Conservation (phyloP, 345 rosid species). For the Sapria himalayana region DNA sequence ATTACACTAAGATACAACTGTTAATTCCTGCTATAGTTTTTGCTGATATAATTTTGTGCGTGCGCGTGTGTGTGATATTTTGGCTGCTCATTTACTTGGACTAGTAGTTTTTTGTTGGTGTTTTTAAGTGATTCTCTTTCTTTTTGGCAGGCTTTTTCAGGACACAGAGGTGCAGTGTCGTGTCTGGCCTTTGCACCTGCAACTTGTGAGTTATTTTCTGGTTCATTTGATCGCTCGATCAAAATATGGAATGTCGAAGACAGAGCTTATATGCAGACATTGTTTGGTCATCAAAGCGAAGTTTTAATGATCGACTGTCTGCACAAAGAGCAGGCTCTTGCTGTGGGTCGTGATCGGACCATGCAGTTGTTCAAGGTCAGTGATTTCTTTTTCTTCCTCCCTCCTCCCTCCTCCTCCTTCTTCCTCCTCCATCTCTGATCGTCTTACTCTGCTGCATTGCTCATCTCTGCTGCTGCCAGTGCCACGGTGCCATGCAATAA, state of each 20-base stretch:
- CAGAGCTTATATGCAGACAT: conserved; percentile 51
- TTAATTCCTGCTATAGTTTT: no score
- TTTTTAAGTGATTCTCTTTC: no score
- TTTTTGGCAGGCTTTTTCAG: conserved; percentile 71
- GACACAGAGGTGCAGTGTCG: conserved; percentile 75
- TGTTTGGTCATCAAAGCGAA: conserved; percentile 80
- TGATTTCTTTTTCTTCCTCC: neutral
- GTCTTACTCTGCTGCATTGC: no score
- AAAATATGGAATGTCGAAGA: conserved; percentile 89
- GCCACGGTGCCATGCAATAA: no score
- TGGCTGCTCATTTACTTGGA: conserved; percentile 7
- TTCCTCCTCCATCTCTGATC: no score
- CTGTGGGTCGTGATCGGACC: conserved; percentile 75
- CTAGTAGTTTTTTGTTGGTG: no score
- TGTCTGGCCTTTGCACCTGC: conserved; percentile 77
- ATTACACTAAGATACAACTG: no score
- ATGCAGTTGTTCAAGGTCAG: conserved; percentile 50
- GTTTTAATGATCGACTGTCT: conserved; percentile 50
- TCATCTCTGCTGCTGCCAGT: no score
- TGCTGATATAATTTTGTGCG: no score
- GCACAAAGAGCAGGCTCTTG: conserved; percentile 55
- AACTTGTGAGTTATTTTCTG: conserved; percentile 76
- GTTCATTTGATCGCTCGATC: conserved; percentile 85
- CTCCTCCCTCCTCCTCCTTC: no score
- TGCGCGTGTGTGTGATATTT: conserved; percentile 1